Conservation (phyloP, 371 early-diverging fungal genomes). For the Parasitella parasitica region DNA sequence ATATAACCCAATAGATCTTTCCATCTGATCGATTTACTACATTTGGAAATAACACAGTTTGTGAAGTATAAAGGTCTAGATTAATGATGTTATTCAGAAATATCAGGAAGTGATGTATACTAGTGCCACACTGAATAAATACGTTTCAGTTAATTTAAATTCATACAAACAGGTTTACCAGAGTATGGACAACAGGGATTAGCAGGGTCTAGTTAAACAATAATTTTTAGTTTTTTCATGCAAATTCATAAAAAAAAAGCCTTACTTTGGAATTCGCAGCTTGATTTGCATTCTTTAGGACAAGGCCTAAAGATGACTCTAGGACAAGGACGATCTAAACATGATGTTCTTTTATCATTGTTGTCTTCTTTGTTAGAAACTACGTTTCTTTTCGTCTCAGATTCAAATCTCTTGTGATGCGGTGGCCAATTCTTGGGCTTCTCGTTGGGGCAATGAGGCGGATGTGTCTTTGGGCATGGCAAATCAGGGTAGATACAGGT, state of each 20-base stretch:
- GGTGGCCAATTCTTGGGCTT: neutral
- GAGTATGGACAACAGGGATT: slow-evolving; percentile 6
- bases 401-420: neutral
- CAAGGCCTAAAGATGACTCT: neutral
- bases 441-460: slow-evolving; percentile 5
- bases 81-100: no score
- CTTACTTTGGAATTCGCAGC: slow-evolving; percentile 1
- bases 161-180: neutral
- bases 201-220: neutral
- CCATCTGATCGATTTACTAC: neutral
- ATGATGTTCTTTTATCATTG: neutral
- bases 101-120: no score
- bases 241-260: neutral
- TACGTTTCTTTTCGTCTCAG: neutral
- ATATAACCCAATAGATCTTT: no score
- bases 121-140: no score
- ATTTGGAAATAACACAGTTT: no score
- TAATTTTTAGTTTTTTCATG: neutral
- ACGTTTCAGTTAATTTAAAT: neutral
- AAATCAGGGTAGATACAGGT: slow-evolving; percentile 12
- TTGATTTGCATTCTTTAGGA: neutral
- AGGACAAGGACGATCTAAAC: slow-evolving; percentile 6
- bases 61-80: no score
- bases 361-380: neutral
- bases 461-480: slow-evolving; percentile 4